These are phyloP conservation scores for Thuidium tamariscinum DNA, from an alignment of 225 moss, liverwort and hornwort species.

Conservation along the genomic window DNA sequence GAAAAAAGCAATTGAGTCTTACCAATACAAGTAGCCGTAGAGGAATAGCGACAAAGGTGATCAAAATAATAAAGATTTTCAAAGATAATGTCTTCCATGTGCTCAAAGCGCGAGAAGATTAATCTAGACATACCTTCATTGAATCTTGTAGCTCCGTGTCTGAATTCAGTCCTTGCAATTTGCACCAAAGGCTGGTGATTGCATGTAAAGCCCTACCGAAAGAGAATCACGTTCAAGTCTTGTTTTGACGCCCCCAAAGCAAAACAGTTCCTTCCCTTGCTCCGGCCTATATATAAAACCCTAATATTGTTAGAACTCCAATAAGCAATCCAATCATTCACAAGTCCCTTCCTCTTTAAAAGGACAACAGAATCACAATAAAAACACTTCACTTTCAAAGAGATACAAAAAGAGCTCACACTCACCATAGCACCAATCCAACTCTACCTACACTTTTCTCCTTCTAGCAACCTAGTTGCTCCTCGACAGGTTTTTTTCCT, in stretches of 20 bases:
- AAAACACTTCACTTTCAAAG: too few relatives aligned
- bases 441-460: too few relatives aligned
- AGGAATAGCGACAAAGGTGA: background rate
- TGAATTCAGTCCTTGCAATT: conserved; percentile 46
- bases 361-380: too few relatives aligned
- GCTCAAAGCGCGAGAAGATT: background rate
- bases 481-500: too few relatives aligned
- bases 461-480: too few relatives aligned
- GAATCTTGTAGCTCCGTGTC: conserved; percentile 56
- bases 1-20: background rate
- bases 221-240: background rate
- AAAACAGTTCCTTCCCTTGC: background rate
- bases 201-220: conserved; percentile 50
- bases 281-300: too few relatives aligned
- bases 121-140: conserved; percentile 38
- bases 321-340: too few relatives aligned
- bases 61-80: background rate
- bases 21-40: background rate
- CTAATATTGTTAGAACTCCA: too few relatives aligned
- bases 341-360: too few relatives aligned
- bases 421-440: too few relatives aligned
- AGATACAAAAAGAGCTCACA: too few relatives aligned
- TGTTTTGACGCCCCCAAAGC: background rate
- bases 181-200: conserved; percentile 45
- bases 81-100: background rate